phyloP scores from a whole-genome alignment of 2,329 filamentous ascomycete species.

The Plectosphaerella sp. region DNA sequence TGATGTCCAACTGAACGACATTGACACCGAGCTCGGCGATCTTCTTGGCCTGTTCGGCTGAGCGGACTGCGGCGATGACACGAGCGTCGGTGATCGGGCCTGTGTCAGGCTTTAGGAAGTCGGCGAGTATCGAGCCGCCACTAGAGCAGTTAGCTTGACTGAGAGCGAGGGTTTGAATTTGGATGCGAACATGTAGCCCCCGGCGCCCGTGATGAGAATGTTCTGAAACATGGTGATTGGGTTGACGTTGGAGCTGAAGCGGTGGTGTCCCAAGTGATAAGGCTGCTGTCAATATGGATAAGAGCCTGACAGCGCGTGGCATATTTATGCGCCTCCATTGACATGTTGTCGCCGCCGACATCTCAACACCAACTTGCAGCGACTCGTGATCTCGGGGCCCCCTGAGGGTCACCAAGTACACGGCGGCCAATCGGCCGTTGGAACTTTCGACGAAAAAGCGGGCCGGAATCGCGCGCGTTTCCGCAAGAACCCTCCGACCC shows the following conservation, averaged over 20 bases:
- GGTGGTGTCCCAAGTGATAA: too few relatives aligned
- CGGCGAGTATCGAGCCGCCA: constrained; percentile 29
- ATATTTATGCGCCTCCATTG: background rate
- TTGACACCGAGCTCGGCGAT: constrained; percentile 24
- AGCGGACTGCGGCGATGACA: constrained; percentile 26
- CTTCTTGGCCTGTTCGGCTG: constrained; percentile 23
- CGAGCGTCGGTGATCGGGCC: constrained; percentile 15
- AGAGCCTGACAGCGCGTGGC: background rate
- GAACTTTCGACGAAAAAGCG: background rate
- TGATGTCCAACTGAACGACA: constrained; percentile 24
- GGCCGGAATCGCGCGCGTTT: constrained; percentile 16
- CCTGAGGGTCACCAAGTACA: background rate
- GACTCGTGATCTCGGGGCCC: too few relatives aligned
- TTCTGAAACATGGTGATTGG: constrained; percentile 17
- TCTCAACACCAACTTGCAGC: too few relatives aligned
- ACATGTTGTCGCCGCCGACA: background rate
- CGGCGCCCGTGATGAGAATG: constrained; percentile 28
- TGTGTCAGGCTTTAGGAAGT: constrained; percentile 18
- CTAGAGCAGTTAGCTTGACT: too few relatives aligned
- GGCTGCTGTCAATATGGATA: too few relatives aligned
- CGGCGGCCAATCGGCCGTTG: background rate
- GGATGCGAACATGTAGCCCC: constrained; percentile 32
- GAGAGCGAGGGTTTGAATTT: too few relatives aligned
- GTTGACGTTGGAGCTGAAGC: too few relatives aligned
- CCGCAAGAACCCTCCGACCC: constrained; percentile 2